Conservation (phyloP, 2,329 filamentous ascomycete genomes). For the Fusarium newnesense region DNA sequence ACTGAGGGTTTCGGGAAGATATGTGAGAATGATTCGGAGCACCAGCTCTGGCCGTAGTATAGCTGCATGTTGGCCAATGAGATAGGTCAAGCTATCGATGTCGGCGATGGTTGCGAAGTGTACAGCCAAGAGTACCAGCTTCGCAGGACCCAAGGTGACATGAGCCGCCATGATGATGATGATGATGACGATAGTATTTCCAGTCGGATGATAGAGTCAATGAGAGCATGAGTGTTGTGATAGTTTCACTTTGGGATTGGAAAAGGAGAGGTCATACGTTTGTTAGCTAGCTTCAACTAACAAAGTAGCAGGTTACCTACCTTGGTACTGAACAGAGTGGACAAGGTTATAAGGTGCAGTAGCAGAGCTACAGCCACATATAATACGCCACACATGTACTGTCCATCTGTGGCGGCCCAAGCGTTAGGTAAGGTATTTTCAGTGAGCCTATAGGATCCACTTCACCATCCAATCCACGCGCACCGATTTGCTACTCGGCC, state of each 20-base stretch:
- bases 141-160: conserved; percentile 67
- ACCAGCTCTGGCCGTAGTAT: conserved; percentile 72
- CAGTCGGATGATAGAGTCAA: neutral
- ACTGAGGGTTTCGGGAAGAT: conserved; percentile 76
- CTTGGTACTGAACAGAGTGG: neutral
- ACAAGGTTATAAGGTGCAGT: neutral
- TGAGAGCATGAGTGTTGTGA: neutral
- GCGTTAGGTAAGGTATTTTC: conserved; percentile 18
- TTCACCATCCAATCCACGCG: conserved; percentile 29
- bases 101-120: conserved; percentile 75
- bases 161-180: conserved; percentile 39
- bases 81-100: conserved; percentile 67
- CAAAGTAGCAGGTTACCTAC: conserved; percentile 25
- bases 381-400: neutral
- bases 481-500: conserved; percentile 43
- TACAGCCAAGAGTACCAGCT: conserved; percentile 78
- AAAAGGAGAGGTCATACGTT: conserved; percentile 6
- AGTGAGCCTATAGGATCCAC: conserved; percentile 17
- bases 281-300: conserved; percentile 11
- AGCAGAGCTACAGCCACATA: conserved; percentile 20
- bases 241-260: neutral
- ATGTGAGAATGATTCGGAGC: conserved; percentile 79
- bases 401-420: neutral
- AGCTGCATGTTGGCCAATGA: conserved; percentile 66
- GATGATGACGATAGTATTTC: neutral